phyloP scores from a whole-genome alignment of 1,284 basidiomycete genomes.

The Fomitiporia mediterranea region DNA sequence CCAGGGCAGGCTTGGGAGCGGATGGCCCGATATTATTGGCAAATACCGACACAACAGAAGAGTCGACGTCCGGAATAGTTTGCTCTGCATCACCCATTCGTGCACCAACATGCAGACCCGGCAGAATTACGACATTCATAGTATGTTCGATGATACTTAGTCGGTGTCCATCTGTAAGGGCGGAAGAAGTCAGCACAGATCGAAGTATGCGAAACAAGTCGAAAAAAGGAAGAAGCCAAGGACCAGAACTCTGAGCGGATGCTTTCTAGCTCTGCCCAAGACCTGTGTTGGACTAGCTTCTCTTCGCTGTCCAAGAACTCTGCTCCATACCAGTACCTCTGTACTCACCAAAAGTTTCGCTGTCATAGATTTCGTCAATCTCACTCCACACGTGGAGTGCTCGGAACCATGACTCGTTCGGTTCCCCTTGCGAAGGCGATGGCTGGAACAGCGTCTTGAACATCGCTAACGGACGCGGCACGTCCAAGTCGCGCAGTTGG shows the following conservation, averaged over 20 bases:
- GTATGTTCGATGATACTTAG: constrained; percentile 67
- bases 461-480: constrained; percentile 60
- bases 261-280: neutral
- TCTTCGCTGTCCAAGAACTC: neutral
- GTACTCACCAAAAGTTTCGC: constrained; percentile 66
- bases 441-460: constrained; percentile 51
- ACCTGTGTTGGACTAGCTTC: neutral
- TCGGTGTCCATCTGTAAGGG: constrained; percentile 55
- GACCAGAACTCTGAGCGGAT: neutral
- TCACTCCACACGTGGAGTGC: constrained; percentile 66
- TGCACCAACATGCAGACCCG: constrained; percentile 31
- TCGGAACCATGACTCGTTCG: constrained; percentile 45
- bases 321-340: neutral
- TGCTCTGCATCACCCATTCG: constrained; percentile 1
- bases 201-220: constrained; percentile 15
- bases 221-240: neutral
- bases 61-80: constrained; percentile 31
- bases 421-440: constrained; percentile 32
- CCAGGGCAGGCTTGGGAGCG: constrained; percentile 30
- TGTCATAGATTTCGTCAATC: constrained; percentile 65
- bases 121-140: constrained; percentile 36
- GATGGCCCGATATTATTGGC: constrained; percentile 16
- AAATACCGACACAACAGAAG: constrained; percentile 25
- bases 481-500: constrained; percentile 51
- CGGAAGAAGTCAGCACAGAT: constrained; percentile 7